A percentile compares a stretch with the other conserved stretches of the same genome.
phyloP scores from a whole-genome alignment of 2,329 filamentous ascomycete species.

The Amylocarpus encephaloides region DNA sequence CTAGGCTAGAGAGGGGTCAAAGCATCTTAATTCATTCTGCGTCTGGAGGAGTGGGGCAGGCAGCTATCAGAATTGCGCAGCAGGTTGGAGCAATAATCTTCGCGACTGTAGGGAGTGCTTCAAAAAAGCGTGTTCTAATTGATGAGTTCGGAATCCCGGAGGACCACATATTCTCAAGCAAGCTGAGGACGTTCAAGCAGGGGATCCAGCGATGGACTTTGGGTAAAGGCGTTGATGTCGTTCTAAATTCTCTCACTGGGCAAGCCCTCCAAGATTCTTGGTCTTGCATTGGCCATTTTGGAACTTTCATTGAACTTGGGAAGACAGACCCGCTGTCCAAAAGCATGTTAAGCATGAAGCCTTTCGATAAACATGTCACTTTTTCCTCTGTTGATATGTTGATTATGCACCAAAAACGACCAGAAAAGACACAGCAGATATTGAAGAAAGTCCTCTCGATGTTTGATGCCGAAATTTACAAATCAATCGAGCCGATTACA shows the following conservation, averaged over 20 bases:
- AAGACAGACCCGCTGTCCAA: slow-evolving; percentile 18
- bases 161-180: slow-evolving; percentile 35
- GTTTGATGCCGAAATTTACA: background rate
- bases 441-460: too few species aligned
- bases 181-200: slow-evolving; percentile 31
- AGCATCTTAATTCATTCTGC: slow-evolving; percentile 31
- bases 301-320: slow-evolving; percentile 34
- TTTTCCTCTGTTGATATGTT: slow-evolving; percentile 5
- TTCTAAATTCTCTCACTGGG: slow-evolving; percentile 23
- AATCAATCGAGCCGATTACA: background rate
- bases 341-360: slow-evolving; percentile 19
- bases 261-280: slow-evolving; percentile 36
- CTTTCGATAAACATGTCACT: background rate
- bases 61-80: slow-evolving; percentile 28
- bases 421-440: background rate
- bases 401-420: background rate
- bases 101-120: slow-evolving; percentile 26
- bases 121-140: slow-evolving; percentile 28
- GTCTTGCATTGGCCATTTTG: slow-evolving; percentile 35
- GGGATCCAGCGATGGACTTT: slow-evolving; percentile 26
- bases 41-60: slow-evolving; percentile 29
- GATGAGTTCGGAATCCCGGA: slow-evolving; percentile 31
- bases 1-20: slow-evolving; percentile 16
- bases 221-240: slow-evolving; percentile 25
- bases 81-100: slow-evolving; percentile 24